Evolutionary conservation across 805 yeast species (phyloP), one percentile per base, ranked within the genome.

Genomic region (Candida glaebosa): DNA sequence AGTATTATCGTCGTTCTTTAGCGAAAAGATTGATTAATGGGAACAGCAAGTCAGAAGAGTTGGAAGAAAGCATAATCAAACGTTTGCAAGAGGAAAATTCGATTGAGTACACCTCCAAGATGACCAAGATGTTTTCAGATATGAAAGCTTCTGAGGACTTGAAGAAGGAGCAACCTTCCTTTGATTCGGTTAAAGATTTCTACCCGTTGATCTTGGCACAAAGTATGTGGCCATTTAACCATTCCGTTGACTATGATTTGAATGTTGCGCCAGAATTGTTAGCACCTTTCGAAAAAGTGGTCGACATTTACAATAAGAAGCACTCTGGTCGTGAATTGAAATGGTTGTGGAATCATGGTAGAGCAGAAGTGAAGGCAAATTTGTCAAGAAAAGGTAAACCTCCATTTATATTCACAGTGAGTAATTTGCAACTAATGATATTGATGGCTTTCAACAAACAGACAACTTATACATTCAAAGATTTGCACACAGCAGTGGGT

Each of bases 271-370:
- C 71, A 4, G 85, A 80, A 48, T 71, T 95, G 44, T 59, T 70
- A 42, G 71, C 73, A 31, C 78, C 95, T 1, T 78, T 83, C 52
- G 79, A 82, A 40, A 77, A 78, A 40, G 80, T 91, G 41, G 81
- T 81, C 42, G 73, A 76, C 31, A 73, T 85, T 45, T 95, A 91
- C 61, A 72, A 78, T 33, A 68, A 73, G 26, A 83, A 84, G 54
- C 97, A 91, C 62, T 78, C 72, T 47, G 97, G 97, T 9, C 78
- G 98, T 62, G 81, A 87, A 49, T 76, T 93, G 53, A 85, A 87
- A 57, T 93, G 99, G 99, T 76, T 91, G 45, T 93, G 97, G 97
- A 84, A 88, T 53, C 80, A 87, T 58, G 87, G 95, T 36, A 84
- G 91, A 61, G 93, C 95, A 45, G 99, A 93, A 60, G 65, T 93